These are phyloP conservation scores for Neophaeococcomyces mojaviensis DNA, from an alignment of 2,329 filamentous ascomycete genomes.

Conservation along the genomic window DNA sequence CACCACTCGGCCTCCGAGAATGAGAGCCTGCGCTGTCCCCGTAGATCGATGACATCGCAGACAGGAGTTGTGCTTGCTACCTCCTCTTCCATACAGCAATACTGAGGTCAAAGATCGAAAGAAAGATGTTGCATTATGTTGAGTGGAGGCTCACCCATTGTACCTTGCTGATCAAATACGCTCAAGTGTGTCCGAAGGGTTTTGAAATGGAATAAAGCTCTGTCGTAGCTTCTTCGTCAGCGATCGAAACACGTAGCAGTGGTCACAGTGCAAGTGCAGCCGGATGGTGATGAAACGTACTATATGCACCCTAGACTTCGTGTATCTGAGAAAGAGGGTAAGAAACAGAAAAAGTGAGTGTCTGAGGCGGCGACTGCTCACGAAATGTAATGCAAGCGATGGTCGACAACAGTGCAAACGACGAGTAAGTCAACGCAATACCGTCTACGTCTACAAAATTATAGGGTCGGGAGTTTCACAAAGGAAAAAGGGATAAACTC, in stretches of 20 bases:
- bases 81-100: background rate
- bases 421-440: background rate
- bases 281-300: background rate
- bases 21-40: background rate
- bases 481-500: constrained; percentile 7
- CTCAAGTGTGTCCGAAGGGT: background rate
- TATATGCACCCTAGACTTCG: background rate
- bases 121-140: background rate
- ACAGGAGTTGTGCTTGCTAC: background rate
- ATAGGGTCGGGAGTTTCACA: background rate
- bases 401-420: background rate
- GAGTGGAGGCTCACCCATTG: constrained; percentile 11
- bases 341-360: constrained; percentile 3
- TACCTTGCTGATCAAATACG: background rate
- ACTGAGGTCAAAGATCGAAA: background rate
- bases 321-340: background rate
- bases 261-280: background rate
- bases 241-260: background rate
- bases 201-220: background rate
- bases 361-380: background rate
- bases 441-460: constrained; percentile 1
- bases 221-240: constrained; percentile 7
- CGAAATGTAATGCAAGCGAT: background rate
- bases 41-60: background rate
- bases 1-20: background rate